Percentiles rank a stretch among this genome's conserved stretches.
Evolutionary conservation across 257 asterid genomes (phyloP).

Genomic region (Ilex aquifolium): DNA sequence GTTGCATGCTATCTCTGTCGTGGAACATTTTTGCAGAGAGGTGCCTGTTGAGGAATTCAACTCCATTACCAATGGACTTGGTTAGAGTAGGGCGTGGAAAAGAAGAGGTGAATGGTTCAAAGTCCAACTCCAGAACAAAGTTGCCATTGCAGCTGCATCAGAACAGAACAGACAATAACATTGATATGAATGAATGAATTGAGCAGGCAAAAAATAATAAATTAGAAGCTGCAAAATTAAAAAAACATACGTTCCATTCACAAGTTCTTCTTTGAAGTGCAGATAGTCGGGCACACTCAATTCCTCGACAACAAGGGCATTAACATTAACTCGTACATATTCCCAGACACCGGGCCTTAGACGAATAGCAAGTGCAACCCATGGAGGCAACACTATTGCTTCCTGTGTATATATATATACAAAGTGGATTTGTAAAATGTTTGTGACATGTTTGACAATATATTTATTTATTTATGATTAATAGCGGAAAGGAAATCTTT

Average conservation of each 20-base stretch:
- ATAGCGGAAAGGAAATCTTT: not conserved
- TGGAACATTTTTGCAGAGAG: slow-evolving; percentile 97
- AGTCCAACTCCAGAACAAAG: slow-evolving; percentile 93
- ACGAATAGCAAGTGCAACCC: slow-evolving; percentile 98
- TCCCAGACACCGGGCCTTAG: slow-evolving; percentile 96
- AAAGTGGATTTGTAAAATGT: too few relatives aligned
- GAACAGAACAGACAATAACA: not conserved
- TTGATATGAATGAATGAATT: not conserved
- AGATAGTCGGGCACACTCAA: slow-evolving; percentile 75
- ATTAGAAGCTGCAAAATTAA: not conserved
- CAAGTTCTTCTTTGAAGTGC: slow-evolving; percentile 87
- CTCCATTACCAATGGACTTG: slow-evolving; percentile 95
- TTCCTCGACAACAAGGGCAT: slow-evolving; percentile 65
- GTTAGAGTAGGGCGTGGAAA: slow-evolving; percentile 92
- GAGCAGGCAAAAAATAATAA: too few relatives aligned
- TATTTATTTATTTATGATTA: too few relatives aligned
- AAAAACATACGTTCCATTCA: slow-evolving; percentile 57
- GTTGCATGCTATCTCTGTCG: slow-evolving; percentile 88
- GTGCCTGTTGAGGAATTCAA: slow-evolving; percentile 91
- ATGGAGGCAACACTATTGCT: slow-evolving; percentile 81
- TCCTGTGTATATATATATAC: slow-evolving; percentile 31
- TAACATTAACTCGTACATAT: slow-evolving; percentile 65
- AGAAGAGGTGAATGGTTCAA: slow-evolving; percentile 83
- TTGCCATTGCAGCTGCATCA: slow-evolving; percentile 59
- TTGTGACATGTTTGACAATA: too few relatives aligned